Conservation (phyloP, 495 filamentous ascomycete genomes). For the Xylaria longipes region DNA sequence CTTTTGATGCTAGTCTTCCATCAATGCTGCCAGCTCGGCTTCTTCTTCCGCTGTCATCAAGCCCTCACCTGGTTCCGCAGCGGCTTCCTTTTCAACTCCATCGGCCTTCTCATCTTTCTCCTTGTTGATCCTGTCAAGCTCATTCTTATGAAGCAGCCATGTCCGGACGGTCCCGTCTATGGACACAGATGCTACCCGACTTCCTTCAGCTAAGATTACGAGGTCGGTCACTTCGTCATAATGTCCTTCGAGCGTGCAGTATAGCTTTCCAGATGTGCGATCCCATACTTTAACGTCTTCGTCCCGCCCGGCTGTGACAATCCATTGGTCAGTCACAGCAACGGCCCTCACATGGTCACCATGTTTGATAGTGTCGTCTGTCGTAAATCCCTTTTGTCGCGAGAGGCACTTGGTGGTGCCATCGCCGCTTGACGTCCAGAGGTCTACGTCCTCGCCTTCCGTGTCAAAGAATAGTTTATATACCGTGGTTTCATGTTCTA, state of each 20-base stretch:
- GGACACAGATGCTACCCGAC: slow-evolving; percentile 74
- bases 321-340: slow-evolving; percentile 73
- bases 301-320: slow-evolving; percentile 88
- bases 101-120: slow-evolving; percentile 58
- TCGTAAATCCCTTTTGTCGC: slow-evolving; percentile 66
- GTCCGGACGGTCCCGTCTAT: slow-evolving; percentile 88
- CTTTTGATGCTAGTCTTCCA: slow-evolving; percentile 61
- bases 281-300: slow-evolving; percentile 95
- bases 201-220: slow-evolving; percentile 61
- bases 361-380: slow-evolving; percentile 75
- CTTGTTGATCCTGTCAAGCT: slow-evolving; percentile 64
- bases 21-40: slow-evolving; percentile 82
- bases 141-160: slow-evolving; percentile 73
- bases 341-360: slow-evolving; percentile 91
- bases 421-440: slow-evolving; percentile 92
- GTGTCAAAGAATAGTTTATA: slow-evolving; percentile 73
- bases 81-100: slow-evolving; percentile 52
- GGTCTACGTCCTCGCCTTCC: slow-evolving; percentile 65
- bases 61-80: slow-evolving; percentile 43
- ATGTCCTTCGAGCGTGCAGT: slow-evolving; percentile 82
- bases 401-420: slow-evolving; percentile 78
- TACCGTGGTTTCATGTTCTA: slow-evolving; percentile 88
- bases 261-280: slow-evolving; percentile 69
- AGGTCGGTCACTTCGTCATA: slow-evolving; percentile 91
- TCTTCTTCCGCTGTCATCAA: slow-evolving; percentile 83